Conservation (phyloP, 176 grass and related monocot species). For the Neostapfia colusana region DNA sequence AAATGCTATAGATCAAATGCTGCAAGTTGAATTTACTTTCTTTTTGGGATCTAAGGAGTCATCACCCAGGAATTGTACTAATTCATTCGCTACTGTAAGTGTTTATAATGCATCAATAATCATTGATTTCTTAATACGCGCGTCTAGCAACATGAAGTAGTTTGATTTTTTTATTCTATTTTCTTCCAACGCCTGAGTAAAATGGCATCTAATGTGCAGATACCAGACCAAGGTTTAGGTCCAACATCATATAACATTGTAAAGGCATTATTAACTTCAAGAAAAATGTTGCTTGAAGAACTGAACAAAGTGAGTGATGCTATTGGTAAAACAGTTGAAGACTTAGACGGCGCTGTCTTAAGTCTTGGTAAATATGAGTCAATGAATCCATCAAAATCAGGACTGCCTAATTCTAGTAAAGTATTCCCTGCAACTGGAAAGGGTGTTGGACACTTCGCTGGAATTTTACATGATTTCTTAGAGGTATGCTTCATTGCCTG, state of each 20-base stretch:
- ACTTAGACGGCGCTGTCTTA: slow-evolving; percentile 62
- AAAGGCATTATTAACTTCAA: slow-evolving; percentile 74
- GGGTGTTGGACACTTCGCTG: slow-evolving; percentile 79
- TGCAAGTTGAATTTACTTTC: background rate
- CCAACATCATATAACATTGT: slow-evolving; percentile 69
- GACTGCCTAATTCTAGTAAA: slow-evolving; percentile 45
- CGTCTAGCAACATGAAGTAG: background rate
- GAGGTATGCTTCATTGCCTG: slow-evolving; percentile 58
- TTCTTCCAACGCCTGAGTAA: slow-evolving; percentile 20
- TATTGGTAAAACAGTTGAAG: slow-evolving; percentile 75
- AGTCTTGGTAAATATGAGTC: slow-evolving; percentile 83
- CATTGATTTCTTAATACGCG: slow-evolving; percentile 22
- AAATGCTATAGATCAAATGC: background rate
- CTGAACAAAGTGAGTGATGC: slow-evolving; percentile 69
- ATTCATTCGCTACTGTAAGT: background rate
- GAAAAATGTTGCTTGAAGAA: slow-evolving; percentile 79
- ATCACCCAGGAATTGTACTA: background rate
- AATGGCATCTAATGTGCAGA: slow-evolving; percentile 50
- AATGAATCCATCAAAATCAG: slow-evolving; percentile 52
- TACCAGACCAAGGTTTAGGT: slow-evolving; percentile 67
- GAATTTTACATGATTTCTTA: slow-evolving; percentile 87
- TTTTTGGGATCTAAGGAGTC: background rate
- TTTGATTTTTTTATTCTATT: slow-evolving; percentile 11
- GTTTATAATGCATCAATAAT: background rate
- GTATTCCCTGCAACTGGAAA: slow-evolving; percentile 58